Evolutionary conservation across 768 basidiomycete species (phyloP).

Genomic region (Boletus insuetus): DNA sequence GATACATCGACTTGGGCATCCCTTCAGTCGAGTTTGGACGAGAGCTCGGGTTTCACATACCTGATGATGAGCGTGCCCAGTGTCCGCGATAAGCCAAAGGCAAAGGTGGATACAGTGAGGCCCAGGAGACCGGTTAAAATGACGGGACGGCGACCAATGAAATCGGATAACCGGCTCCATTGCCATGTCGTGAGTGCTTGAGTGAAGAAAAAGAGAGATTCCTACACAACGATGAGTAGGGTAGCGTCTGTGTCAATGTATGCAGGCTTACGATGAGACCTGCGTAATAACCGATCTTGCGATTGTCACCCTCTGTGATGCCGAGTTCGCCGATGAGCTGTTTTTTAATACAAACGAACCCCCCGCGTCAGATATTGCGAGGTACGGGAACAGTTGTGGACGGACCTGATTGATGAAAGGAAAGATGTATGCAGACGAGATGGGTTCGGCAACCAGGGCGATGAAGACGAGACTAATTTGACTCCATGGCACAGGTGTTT

Average conservation of each 20-base stretch:
- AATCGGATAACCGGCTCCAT: constrained; percentile 64
- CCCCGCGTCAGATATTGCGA: background rate
- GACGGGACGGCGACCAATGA: constrained; percentile 59
- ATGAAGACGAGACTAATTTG: constrained; percentile 49
- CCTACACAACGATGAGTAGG: constrained; percentile 32
- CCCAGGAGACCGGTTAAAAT: constrained; percentile 56
- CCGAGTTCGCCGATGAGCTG: constrained; percentile 64
- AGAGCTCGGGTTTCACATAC: constrained; percentile 22
- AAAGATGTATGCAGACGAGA: constrained; percentile 54
- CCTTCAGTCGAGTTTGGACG: constrained; percentile 1
- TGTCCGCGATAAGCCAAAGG: constrained; percentile 61
- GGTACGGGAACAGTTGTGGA: background rate
- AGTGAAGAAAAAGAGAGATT: constrained; percentile 59
- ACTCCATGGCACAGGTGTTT: constrained; percentile 49
- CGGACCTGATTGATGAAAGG: constrained; percentile 60
- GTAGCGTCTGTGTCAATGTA: background rate
- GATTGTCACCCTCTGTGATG: constrained; percentile 54
- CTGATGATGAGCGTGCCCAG: constrained; percentile 56
- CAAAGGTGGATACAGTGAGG: constrained; percentile 49
- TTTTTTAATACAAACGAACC: background rate
- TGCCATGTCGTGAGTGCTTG: constrained; percentile 59
- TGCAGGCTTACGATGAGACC: constrained; percentile 48
- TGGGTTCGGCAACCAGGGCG: constrained; percentile 52
- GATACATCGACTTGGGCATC: constrained; percentile 30
- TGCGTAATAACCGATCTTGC: constrained; percentile 57